phyloP scores from a whole-genome alignment of 1,284 basidiomycete genomes.

The Thecaphora thlaspeos region DNA sequence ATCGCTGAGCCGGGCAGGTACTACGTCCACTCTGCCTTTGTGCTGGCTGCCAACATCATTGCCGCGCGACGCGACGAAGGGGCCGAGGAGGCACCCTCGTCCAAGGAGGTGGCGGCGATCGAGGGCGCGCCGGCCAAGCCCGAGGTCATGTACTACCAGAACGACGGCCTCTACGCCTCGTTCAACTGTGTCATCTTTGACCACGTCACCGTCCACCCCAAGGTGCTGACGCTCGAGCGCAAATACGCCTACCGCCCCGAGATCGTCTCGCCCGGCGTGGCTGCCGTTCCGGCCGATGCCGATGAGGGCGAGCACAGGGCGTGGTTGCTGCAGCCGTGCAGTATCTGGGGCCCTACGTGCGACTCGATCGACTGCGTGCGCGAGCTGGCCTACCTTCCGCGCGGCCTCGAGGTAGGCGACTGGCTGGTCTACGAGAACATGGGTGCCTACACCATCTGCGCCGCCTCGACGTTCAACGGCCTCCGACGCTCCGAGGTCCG shows the following conservation, averaged over 20 bases:
- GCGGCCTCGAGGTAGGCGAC: slow-evolving; percentile 65
- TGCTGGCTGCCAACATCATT: slow-evolving; percentile 89
- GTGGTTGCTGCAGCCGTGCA: slow-evolving; percentile 59
- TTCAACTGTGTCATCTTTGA: slow-evolving; percentile 97
- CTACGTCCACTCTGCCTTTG: slow-evolving; percentile 89
- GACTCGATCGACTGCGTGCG: slow-evolving; percentile 75
- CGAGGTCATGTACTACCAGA: slow-evolving; percentile 57
- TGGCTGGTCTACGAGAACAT: slow-evolving; percentile 89
- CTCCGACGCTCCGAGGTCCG: slow-evolving; percentile 57
- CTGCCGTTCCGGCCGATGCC: slow-evolving; percentile 5
- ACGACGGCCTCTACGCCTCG: slow-evolving; percentile 71
- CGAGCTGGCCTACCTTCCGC: slow-evolving; percentile 43
- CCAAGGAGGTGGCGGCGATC: slow-evolving; percentile 4
- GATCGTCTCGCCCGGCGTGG: slow-evolving; percentile 44
- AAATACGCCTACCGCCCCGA: slow-evolving; percentile 56
- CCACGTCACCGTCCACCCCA: slow-evolving; percentile 81
- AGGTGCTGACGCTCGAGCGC: slow-evolving; percentile 66
- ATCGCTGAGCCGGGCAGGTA: slow-evolving; percentile 97
- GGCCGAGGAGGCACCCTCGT: slow-evolving; percentile 11
- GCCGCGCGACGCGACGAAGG: slow-evolving; percentile 64
- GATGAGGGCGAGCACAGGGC: slow-evolving; percentile 24
- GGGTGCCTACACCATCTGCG: slow-evolving; percentile 91
- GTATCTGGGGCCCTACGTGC: slow-evolving; percentile 72
- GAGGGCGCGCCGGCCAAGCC: slow-evolving; percentile 27
- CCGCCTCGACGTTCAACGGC: slow-evolving; percentile 84